Evolutionary conservation across 2,329 filamentous ascomycete species (phyloP), one percentile per base, ranked within the genome.

Genomic region (Diaporthe velutina): DNA sequence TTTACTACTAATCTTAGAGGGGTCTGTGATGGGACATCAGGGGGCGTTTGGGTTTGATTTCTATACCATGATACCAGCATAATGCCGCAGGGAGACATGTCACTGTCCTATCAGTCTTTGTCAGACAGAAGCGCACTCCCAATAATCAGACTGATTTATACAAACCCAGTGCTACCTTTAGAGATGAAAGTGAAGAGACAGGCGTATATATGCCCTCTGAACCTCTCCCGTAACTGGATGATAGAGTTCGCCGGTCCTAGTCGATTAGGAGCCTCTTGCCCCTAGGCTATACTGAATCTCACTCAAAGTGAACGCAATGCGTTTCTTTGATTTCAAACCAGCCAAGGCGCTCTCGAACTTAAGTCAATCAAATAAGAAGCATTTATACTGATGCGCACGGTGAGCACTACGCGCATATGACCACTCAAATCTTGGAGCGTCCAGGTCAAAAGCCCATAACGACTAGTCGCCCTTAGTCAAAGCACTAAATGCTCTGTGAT

Each of bases 61-160:
- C n/a, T 42, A 38, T 50, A 74, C 54, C 70, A 74, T 52, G 72
- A 74, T 74, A 74, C 72, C 72, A 74, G 48, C 35, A 71, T 33
- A 25, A n/a, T 55, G 38, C 38, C 38, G 68, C 19, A 28, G 48
- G 50, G 38, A 17, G 48, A 73, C 40, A 38, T 15, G 22, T 17
- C 1, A 25, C 19, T 66, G 30, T 50, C 22, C 8, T 64, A 40
- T 45, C 38, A n/a, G 25, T 15, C 10, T 7, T 61, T 28, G 9
- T 6, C 38, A 15, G n/a, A 30, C 15, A 64, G 25, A 45, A 19
- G 17, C 17, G 9, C 17, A 48, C 13, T 38, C 64, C 64, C 22
- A 15, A 22, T 67, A 52, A 52, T 67, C 22, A 52, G 42, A 52
- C 30, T 67, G 64, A 22, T 38, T 52, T 52, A 45, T 30, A 30